phyloP scores from a whole-genome alignment of 139 green algal species.

The Pleodorina starrii region DNA sequence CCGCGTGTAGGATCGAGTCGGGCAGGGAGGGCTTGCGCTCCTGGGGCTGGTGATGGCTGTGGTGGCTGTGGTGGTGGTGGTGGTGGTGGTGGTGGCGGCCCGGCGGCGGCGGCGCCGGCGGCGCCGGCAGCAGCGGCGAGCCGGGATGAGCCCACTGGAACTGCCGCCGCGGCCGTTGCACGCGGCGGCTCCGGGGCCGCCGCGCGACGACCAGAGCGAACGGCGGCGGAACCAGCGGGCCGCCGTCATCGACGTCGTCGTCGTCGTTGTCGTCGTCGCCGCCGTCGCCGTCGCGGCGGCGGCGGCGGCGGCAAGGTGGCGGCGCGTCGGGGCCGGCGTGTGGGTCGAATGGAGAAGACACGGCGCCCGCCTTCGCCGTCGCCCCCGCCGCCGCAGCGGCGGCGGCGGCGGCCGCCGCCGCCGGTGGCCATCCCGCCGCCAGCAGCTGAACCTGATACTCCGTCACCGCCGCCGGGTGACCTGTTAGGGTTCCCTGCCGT shows the following conservation, averaged over 20 bases:
- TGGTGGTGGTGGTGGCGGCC: not conserved
- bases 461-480: not conserved
- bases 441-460: not conserved
- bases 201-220: not conserved
- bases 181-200: not conserved
- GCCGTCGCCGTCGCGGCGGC: no score
- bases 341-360: no score
- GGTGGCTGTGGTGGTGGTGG: not conserved
- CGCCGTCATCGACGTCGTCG: not conserved
- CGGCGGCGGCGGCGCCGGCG: not conserved
- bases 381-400: not conserved
- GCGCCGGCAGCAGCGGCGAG: not conserved
- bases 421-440: not conserved
- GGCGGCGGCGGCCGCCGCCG: not conserved
- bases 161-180: not conserved
- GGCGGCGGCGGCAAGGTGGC: no score
- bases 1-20: conserved; percentile 23
- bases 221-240: not conserved
- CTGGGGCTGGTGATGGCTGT: not conserved
- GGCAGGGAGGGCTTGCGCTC: conserved; percentile 27
- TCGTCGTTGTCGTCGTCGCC: not conserved
- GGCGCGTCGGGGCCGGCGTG: no score
- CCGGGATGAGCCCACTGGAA: not conserved
- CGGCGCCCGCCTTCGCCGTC: no score
- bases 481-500: no score